Conservation (phyloP, 441 rosid species). For the Corymbia calophylla region DNA sequence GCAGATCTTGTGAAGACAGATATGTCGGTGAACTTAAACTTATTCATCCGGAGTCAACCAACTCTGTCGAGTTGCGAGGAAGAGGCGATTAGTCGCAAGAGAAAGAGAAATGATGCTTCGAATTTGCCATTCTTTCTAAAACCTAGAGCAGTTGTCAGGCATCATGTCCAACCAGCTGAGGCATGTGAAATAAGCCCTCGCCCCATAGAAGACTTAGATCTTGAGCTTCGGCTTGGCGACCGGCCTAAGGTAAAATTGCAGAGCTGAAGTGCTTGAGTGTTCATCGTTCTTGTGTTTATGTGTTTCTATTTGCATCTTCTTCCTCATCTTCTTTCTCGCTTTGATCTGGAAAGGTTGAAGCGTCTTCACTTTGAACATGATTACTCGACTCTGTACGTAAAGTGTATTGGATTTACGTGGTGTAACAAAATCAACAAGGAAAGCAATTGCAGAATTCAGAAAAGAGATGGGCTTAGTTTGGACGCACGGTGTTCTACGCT, state of each 20-base stretch:
- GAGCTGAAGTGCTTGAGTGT: neutral
- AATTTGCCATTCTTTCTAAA: slow-evolving; percentile 33
- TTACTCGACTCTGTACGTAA: slow-evolving; percentile 10
- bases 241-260: slow-evolving; percentile 50
- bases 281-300: neutral
- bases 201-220: slow-evolving; percentile 72
- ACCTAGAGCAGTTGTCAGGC: slow-evolving; percentile 30
- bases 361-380: slow-evolving; percentile 21
- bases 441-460: neutral
- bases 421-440: slow-evolving; percentile 16
- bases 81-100: slow-evolving; percentile 32
- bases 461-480: neutral
- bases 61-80: slow-evolving; percentile 20
- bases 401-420: slow-evolving; percentile 7
- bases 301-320: slow-evolving; percentile 1
- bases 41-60: slow-evolving; percentile 36
- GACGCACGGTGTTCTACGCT: neutral
- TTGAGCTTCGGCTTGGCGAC: slow-evolving; percentile 86
- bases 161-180: slow-evolving; percentile 18
- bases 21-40: slow-evolving; percentile 52
- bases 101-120: slow-evolving; percentile 31
- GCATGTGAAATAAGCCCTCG: slow-evolving; percentile 25
- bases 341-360: slow-evolving; percentile 5
- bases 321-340: neutral
- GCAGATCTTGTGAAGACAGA: slow-evolving; percentile 28